phyloP scores from a whole-genome alignment of 768 basidiomycete species.

The Phanerochaete sordida region DNA sequence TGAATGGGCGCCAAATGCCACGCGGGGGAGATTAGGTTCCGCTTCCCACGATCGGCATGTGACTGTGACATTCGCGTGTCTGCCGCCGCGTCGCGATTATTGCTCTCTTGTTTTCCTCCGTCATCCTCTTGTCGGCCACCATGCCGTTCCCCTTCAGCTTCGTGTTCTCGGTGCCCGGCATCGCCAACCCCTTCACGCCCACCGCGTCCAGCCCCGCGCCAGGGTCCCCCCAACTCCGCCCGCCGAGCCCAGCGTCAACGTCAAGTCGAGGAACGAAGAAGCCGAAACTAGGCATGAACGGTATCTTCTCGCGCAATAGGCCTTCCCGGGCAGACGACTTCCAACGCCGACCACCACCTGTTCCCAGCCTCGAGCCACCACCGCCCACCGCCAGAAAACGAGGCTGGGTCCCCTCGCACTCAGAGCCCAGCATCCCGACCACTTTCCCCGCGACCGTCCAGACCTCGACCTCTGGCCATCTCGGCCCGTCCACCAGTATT shows the following conservation, averaged over 20 bases:
- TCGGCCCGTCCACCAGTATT: constrained; percentile 55
- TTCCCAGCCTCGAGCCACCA: constrained; percentile 36
- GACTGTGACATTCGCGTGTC: constrained; percentile 2
- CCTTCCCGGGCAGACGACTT: constrained; percentile 14
- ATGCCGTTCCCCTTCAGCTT: constrained; percentile 69
- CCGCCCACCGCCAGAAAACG: constrained; percentile 52
- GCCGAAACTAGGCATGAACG: constrained; percentile 23
- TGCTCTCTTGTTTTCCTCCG: constrained; percentile 1
- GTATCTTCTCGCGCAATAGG: constrained; percentile 17
- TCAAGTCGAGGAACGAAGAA: constrained; percentile 7
- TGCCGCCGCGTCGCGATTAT: neutral
- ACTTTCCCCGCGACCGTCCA: constrained; percentile 47
- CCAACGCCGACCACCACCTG: constrained; percentile 18
- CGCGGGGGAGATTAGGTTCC: neutral
- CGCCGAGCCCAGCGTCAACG: neutral
- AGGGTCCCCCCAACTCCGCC: constrained; percentile 3
- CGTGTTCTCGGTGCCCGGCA: constrained; percentile 58
- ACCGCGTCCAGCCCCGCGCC: constrained; percentile 14
- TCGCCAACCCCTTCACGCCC: constrained; percentile 60
- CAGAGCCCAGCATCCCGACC: constrained; percentile 51
- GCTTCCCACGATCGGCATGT: neutral
- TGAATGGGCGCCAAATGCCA: no score
- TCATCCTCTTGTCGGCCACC: constrained; percentile 8
- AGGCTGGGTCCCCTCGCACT: constrained; percentile 67
- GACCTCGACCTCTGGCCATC: constrained; percentile 57